Percentiles rank a stretch among this genome's conserved stretches.
Evolutionary conservation across 164 flowering plant genomes (phyloP).

Genomic region (Vitis amurensis): DNA sequence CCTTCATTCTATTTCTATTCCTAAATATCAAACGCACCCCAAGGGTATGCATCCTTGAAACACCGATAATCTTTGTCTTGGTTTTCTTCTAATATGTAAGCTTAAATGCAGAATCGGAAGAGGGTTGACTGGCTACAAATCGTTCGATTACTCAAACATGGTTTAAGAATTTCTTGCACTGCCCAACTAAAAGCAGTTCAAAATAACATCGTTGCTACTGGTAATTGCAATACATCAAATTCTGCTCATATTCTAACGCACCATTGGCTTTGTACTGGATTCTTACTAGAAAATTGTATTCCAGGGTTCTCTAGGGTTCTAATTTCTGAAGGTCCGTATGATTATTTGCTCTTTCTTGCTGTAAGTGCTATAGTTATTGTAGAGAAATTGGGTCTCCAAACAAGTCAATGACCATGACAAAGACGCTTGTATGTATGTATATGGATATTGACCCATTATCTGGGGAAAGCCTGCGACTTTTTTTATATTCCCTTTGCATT

Average conservation of each 20-base stretch:
- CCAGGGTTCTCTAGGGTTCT: too few species aligned
- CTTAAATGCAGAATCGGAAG: constrained; percentile 39
- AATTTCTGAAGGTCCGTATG: too few species aligned
- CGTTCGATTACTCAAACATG: neutral
- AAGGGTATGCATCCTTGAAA: neutral
- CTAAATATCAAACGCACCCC: too few species aligned
- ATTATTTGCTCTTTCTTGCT: too few species aligned
- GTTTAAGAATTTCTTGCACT: neutral
- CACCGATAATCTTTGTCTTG: neutral
- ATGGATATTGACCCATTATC: too few species aligned
- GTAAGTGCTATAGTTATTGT: too few species aligned
- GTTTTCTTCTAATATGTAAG: constrained; percentile 6
- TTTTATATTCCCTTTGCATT: too few species aligned
- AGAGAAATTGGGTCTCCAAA: too few species aligned
- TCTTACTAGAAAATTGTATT: neutral
- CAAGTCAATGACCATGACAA: too few species aligned
- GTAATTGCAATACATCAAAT: neutral
- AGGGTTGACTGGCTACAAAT: constrained; percentile 20
- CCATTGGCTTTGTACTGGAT: neutral
- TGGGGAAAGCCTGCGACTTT: too few species aligned
- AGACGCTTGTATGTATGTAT: too few species aligned
- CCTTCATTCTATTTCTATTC: too few species aligned
- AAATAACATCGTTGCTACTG: neutral
- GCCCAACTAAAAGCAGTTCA: neutral
- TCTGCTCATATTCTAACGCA: neutral